These are phyloP conservation scores for Ganoderma sp. DNA, from an alignment of 1,284 basidiomycete genomes.

Conservation along the genomic window DNA sequence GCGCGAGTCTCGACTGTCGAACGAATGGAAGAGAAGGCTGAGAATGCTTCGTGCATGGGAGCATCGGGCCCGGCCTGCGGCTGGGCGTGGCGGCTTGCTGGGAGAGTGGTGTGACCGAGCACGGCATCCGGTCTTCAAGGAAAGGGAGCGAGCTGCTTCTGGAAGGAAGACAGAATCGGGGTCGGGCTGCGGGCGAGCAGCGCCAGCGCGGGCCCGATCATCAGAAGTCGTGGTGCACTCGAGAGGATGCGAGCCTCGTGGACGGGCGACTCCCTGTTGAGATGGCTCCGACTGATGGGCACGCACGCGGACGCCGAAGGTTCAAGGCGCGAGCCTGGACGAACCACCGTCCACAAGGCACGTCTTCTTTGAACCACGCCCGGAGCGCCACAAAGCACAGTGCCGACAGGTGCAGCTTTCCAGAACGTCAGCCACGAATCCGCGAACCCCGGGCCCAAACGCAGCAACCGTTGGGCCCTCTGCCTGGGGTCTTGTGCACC, in stretches of 20 bases:
- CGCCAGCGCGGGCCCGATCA: constrained; percentile 12
- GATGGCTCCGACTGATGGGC: constrained; percentile 15
- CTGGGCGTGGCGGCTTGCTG: background rate
- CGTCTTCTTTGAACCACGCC: constrained; percentile 9
- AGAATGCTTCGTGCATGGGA: background rate
- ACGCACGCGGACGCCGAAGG: background rate
- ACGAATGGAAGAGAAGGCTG: background rate
- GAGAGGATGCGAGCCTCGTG: constrained; percentile 31
- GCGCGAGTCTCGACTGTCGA: background rate
- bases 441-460: background rate
- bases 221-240: constrained; percentile 12
- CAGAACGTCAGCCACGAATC: background rate
- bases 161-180: background rate
- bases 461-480: background rate
- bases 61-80: background rate
- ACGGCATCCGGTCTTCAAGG: constrained; percentile 13
- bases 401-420: constrained; percentile 16
- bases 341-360: constrained; percentile 10
- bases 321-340: background rate
- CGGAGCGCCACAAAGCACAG: constrained; percentile 23
- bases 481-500: background rate
- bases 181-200: constrained; percentile 19
- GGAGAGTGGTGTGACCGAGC: background rate
- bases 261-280: constrained; percentile 15
- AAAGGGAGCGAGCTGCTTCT: background rate